Evolutionary conservation across 1,284 basidiomycete genomes (phyloP), one percentile per base, ranked within the genome.

Genomic region (Moniliella sp.): DNA sequence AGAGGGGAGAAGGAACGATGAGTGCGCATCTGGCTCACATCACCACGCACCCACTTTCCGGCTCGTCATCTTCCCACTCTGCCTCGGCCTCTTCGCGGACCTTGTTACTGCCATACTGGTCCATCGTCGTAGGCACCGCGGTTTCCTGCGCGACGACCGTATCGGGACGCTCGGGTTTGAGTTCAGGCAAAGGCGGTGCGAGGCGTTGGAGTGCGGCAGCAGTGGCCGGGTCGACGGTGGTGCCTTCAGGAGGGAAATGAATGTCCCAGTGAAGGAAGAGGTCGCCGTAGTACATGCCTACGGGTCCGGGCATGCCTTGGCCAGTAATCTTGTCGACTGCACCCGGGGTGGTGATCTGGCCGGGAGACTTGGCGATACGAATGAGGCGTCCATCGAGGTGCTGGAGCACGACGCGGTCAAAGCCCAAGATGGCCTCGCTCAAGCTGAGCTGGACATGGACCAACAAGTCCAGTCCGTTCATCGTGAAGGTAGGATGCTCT

Each of bases 401-500:
- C 9, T 51, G 52, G 27, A 59, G 34, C 7, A 57, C 44, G 5
- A 50, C 45, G n/a, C 54, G 34, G 15, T 48, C 45, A 33, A 54
- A 48, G 17, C 57, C 50, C 1, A 48, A 36, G 11, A 57, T 34
- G 3, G 51, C 47, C 31, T 53, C 46, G 3, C 42, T 37, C 12
- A 57, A 32, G 5, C 46, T 48, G 15, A 56, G 34, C 9, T 37
- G 34, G 17, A n/a, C 13, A 21, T 15, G 18, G 18, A 14, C 31
- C 31, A 5, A n/a, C 31, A 10, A 8, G 50, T 83, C 76, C 41
- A 73, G 72, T 18, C 75, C 76, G 11, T 74, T 73, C 18, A 81
- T 73, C 48, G 78, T 73, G 56, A 94, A 86, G 0, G 75, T 73
- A 2, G 72, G 65, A 45, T 93, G 81, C 1, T 67, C 67, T 25